Percentiles rank a stretch among this genome's conserved stretches.
Evolutionary conservation across 176 grass and related monocot species (phyloP).

Genomic region (Phoenix dactylifera): DNA sequence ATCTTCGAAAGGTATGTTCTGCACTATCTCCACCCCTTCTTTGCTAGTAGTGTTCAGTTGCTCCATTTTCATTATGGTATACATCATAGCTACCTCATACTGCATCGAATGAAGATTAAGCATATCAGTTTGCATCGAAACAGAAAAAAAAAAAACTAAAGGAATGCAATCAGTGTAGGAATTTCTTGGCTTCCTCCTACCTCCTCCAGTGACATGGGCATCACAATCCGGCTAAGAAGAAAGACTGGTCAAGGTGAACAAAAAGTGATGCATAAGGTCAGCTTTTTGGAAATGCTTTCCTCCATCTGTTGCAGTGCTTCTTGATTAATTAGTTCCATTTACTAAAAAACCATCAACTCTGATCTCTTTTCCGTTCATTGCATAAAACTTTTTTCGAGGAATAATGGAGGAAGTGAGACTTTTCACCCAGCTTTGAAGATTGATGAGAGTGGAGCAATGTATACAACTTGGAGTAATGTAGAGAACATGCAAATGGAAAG

Average conservation of each 20-base stretch:
- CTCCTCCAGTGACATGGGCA: slow-evolving; percentile 91
- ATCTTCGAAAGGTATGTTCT: slow-evolving; percentile 67
- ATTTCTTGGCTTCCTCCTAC: slow-evolving; percentile 20
- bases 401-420: too few relatives aligned
- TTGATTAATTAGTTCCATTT: not conserved
- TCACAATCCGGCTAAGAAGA: slow-evolving; percentile 61
- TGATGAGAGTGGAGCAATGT: too few relatives aligned
- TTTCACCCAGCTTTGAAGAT: too few relatives aligned
- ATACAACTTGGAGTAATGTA: not conserved
- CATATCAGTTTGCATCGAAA: not conserved
- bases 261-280: not conserved
- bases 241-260: slow-evolving; percentile 36
- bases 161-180: not conserved
- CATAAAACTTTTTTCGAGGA: not conserved
- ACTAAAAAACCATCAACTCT: too few relatives aligned
- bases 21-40: slow-evolving; percentile 73
- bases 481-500: too few relatives aligned
- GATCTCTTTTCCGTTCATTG: too few relatives aligned
- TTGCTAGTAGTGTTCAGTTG: slow-evolving; percentile 74
- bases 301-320: not conserved
- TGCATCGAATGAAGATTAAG: slow-evolving; percentile 6
- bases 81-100: slow-evolving; percentile 73
- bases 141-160: not conserved
- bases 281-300: not conserved
- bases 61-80: slow-evolving; percentile 93